phyloP scores from a whole-genome alignment of 2,329 filamentous ascomycete species.

The Fusarium sp. region DNA sequence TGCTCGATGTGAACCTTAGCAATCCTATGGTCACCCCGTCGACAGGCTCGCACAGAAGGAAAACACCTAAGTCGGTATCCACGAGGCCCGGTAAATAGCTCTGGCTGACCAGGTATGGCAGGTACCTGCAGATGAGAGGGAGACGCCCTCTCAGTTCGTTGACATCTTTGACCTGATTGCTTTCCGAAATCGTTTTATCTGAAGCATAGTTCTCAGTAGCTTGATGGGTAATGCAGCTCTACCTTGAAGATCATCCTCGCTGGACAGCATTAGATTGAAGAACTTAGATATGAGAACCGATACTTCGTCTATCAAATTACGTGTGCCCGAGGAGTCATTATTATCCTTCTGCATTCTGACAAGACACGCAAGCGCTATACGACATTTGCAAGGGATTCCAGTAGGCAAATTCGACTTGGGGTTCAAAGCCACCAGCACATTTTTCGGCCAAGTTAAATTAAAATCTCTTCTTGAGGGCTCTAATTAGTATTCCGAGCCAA shows the following conservation, averaged over 20 bases:
- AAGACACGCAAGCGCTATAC: too few relatives aligned
- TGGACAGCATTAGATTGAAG: background rate
- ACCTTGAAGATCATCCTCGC: rapidly evolving
- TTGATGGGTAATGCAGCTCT: background rate
- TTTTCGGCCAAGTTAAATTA: too few relatives aligned
- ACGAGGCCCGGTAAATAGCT: background rate
- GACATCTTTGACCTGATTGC: background rate
- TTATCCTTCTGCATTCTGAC: background rate
- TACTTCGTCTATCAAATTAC: background rate
- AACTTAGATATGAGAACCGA: background rate
- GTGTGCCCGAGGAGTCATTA: rapidly evolving
- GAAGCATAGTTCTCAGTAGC: background rate
- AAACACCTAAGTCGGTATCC: background rate
- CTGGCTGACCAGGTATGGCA: background rate
- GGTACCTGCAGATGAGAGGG: rapidly evolving
- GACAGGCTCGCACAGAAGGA: background rate
- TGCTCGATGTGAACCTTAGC: background rate
- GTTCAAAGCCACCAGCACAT: too few relatives aligned
- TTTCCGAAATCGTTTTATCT: background rate
- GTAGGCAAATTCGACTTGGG: too few relatives aligned
- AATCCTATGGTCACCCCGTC: background rate
- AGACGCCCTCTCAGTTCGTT: rapidly evolving
- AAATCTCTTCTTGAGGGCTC: too few relatives aligned
- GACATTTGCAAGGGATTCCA: too few relatives aligned
- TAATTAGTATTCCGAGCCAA: too few relatives aligned